Evolutionary conservation across 305 asterid species (phyloP), one percentile per base, ranked within the genome.

Genomic region (Nicotiana rustica): DNA sequence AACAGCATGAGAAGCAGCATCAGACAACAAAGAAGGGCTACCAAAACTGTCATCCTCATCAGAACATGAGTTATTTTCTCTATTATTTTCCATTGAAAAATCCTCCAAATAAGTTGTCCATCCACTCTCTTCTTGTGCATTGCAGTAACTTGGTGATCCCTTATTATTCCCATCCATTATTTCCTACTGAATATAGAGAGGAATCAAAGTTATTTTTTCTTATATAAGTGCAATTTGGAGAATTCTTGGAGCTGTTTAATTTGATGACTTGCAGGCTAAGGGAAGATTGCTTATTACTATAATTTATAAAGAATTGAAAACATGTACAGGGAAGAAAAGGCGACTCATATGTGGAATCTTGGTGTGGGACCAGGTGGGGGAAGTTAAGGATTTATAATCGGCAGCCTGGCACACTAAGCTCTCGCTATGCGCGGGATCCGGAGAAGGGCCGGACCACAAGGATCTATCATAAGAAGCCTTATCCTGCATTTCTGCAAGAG

Each of bases 1-100:
- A 41, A 88, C 89, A 5, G 78, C 82, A 67, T 85, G 84, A 83
- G 90, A 80, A 4, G 90, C 88, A 83, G 97, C 97, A 83, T 88
- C 91, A 71, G 91, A 88, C 19, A 84, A 67, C 84, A 86, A 56
- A 65, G 91, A 88, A 67, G 91, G 89, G 81, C 84, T 88, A 6
- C 69, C 80, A 80, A 60, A 62, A 55, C 67, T 56, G 71, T 47
- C 56, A 80, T 66, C 18, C 44, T n/a, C 29, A 25, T 25, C 36
- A 18, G 52, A 44, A 35, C 33, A 77, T n/a, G 60, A 35, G 18
- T n/a, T 31, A 12, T 44, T 68, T 68, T 80, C 78, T 29, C 76
- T 85, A 12, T 31, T 59, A 14, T 78, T 78, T 18, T 81, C 84
- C 21, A 65, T 52, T 70, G 88, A 84, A 36, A 86, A 83, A 36